Percentiles rank a stretch among this genome's conserved stretches.
These are phyloP conservation scores for Trichoderma sp. DNA, from an alignment of 2,329 filamentous ascomycete species.

Conservation along the genomic window DNA sequence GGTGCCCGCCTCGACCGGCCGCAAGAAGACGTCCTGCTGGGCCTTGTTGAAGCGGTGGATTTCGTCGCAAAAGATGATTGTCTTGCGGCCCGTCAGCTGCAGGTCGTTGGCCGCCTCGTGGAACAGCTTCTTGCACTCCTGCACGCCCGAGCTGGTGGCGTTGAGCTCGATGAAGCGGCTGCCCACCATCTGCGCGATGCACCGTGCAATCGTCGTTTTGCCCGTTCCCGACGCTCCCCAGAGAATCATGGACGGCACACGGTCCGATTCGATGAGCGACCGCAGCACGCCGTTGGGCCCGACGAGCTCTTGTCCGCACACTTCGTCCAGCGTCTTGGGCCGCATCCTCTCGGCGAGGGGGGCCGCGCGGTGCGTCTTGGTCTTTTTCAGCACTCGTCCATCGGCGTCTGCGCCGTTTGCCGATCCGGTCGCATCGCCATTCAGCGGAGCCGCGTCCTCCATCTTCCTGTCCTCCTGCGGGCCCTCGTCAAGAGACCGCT, in stretches of 20 bases:
- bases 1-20: conserved; percentile 85
- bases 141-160: conserved; percentile 83
- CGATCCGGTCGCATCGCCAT: conserved; percentile 19
- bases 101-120: conserved; percentile 79
- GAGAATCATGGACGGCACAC: conserved; percentile 91
- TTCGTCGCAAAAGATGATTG: conserved; percentile 97
- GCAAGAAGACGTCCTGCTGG: conserved; percentile 93
- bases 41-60: conserved; percentile 89
- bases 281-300: conserved; percentile 81
- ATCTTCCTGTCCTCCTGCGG: conserved; percentile 5
- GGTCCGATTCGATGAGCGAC: conserved; percentile 79
- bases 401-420: conserved; percentile 32
- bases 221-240: conserved; percentile 84
- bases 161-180: conserved; percentile 95
- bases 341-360: conserved; percentile 95
- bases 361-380: conserved; percentile 70
- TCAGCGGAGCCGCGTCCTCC: not conserved
- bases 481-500: conserved; percentile 55
- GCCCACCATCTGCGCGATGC: conserved; percentile 80
- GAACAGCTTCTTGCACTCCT: conserved; percentile 91
- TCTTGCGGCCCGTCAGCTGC: conserved; percentile 79
- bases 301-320: conserved; percentile 90
- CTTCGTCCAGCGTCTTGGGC: conserved; percentile 78
- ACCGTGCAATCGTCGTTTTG: conserved; percentile 89
- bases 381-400: conserved; percentile 60